Evolutionary conservation across 192 early-diverging fungal species (phyloP), one percentile per base, ranked within the genome.

Genomic region (Jimgerdemannia lactiflua): DNA sequence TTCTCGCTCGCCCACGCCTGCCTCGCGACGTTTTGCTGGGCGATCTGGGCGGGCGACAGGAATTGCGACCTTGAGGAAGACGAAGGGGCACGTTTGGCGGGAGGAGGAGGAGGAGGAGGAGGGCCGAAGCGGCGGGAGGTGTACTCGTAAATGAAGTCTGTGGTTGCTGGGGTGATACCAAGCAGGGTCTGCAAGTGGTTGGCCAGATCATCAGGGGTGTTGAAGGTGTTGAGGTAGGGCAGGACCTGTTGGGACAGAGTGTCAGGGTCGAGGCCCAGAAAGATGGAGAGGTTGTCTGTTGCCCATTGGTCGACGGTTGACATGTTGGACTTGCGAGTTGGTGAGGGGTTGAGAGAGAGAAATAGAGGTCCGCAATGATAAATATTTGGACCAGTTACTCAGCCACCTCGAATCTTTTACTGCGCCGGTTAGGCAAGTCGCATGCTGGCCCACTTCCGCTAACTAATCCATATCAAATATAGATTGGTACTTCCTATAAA

Each of bases 211-310:
- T 72, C 65, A 20, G 76, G 64, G 20, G 76, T 65, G 3, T 76
- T 67, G 11, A 78, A 44, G 59, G 74, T 76, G 70, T 80, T 71
- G 39, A 84, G 68, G 72, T 84, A 84, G 10, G 82, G 82, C 14
- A 81, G 19, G 3, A 84, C 70, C 65, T 84, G 82, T 18, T 65
- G 67, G 64, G 74, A 18, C 39, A 84, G 43, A 17, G 82, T 84
- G 64, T 79, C 77, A 39, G 73, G 69, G 43, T 84, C 82, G 59
- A 84, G 76, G 10, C 79, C 82, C 3, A 84, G 71, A 70, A 84
- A 84, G 4, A 78, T 44, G 43, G 63, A 65, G 64, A 84, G 65
- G 43, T 84, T 81, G 10, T 80, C 79, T 20, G 43, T 64, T 43
- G 75, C 79, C 82, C 82, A 84, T 64, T 64, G 68, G 42, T 79